Conservation (phyloP, 345 rosid genomes). For the Syzygium aromaticum region DNA sequence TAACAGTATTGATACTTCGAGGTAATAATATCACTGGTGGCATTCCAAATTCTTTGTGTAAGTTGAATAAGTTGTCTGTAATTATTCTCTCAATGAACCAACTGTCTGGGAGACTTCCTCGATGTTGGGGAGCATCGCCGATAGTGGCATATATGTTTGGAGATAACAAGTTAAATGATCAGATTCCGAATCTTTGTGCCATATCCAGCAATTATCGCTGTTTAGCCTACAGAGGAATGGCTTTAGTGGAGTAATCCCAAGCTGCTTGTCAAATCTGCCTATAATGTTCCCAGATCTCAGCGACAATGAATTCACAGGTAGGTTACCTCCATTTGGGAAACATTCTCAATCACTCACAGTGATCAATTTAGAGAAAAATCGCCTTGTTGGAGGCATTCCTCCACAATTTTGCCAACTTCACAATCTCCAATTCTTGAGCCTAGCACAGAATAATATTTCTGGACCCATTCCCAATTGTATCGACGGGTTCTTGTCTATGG, state of each 20-base stretch:
- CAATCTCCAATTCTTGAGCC: background rate
- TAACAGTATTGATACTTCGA: background rate
- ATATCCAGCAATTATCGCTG: background rate
- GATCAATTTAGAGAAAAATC: background rate
- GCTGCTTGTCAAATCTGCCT: background rate
- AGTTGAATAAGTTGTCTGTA: rapidly evolving
- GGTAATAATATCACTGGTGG: background rate
- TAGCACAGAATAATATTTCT: background rate
- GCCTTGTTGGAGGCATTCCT: background rate
- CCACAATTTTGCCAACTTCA: background rate
- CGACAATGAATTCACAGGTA: background rate
- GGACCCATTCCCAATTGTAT: background rate
- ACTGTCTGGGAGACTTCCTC: background rate
- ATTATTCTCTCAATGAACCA: background rate
- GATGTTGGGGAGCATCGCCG: background rate
- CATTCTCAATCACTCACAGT: no score
- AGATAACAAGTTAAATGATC: background rate
- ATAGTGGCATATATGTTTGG: rapidly evolving
- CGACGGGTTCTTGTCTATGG: background rate
- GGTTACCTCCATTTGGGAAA: background rate
- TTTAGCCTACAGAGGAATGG: background rate
- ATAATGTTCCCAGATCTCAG: background rate
- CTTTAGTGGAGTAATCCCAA: background rate
- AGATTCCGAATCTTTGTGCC: background rate
- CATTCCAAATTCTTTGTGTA: background rate